Base-by-base conservation (phyloP, 805 yeast genomes). In the Ogataea angusta region DNA sequence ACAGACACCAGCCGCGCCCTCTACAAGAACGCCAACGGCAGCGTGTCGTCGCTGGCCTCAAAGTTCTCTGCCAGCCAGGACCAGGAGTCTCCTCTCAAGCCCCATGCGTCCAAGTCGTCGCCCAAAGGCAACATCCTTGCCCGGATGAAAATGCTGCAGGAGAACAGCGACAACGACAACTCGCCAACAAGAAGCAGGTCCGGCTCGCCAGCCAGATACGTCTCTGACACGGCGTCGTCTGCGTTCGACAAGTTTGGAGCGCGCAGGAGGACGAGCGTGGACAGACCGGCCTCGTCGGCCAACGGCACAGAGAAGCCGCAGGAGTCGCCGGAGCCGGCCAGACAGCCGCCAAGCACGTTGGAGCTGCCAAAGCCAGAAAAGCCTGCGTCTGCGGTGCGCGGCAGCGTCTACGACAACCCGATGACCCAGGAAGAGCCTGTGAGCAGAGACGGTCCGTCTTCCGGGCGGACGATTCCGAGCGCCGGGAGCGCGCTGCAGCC, bases 161-260 rank as follows among this genome's bases (percentile, higher is more conserved):
- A 49, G 24, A 45, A 38, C 19, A 39, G 36, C 24, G 49, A 50
- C 21, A 5, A 31, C 7, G 31, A 30, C 13, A 17, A 14, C 5
- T 23, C 40, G 26, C 47, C 48, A 5, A 38, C 51, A 24, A 35
- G 46, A 25, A 44, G 49, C 29, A 38, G 53, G 23, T 44, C 53
- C 2, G 10, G 48, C 1, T 48, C 59, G 16, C 52, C 59, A 19
- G 45, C 48, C 1, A 54, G 48, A 34, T 30, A 39, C 19, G 41
- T 34, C 27, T 24, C 40, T 8, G 49, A 42, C n/a, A 30, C 22
- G 29, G 43, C 41, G 26, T 46, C 41, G 23, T 46, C 54, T 21
- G 60, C 58, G 2, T 57, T 61, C 38, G 59, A 56, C 19, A 59
- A 59, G 41, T 59, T 62, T 51, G 62, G 60, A 24, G 58, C 56